Base-by-base conservation (phyloP, 495 filamentous ascomycete species). In the Xylaria palmicola region DNA sequence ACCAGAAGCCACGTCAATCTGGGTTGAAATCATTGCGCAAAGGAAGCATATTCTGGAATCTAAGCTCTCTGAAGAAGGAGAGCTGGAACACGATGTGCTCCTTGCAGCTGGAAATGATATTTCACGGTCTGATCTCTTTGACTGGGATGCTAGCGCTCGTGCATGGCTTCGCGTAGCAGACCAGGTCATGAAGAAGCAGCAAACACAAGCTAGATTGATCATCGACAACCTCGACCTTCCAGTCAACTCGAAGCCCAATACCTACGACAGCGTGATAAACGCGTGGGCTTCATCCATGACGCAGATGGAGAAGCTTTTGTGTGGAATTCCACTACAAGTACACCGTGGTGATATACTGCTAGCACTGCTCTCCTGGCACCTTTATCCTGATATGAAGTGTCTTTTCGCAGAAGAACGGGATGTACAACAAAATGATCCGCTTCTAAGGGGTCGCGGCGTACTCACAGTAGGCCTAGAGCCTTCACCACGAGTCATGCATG, bases 101-200 rank as follows among this genome's bases (percentile, higher is more conserved):
- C 41, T 49, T 13, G 62, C 64, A 8, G 26, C 56, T 49, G 56
- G 36, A 36, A 6, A 61, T 29, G 65, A 66, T 4, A 44, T 76
- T 6, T 44, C 43, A 0, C 45, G 71, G 55, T 62, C 63, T 0
- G 41, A 72, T 39, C 47, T 75, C 12, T 63, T 64, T 10, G 65
- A 72, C 6, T 78, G 75, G 74, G 74, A 78, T 64, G 62, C 69
- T 2, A 73, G 73, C 41, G 74, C 68, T 20, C 58, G 74, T 22
- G 62, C 74, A 1, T 77, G 73, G 74, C 59, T 75, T 13, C 66
- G 60, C 6, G 54, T 59, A 3, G 74, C 67, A 9, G 72, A 77
- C 52, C 15, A 44, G 4, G 66, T 63, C 3, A 63, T 60, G 49
- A 30, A 1, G 1, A 45, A 40, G 15, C 47, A 68, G 44, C 73